These are phyloP conservation scores for Dictyophora rubrovolvata DNA, from an alignment of 768 basidiomycete species.

Conservation along the genomic window DNA sequence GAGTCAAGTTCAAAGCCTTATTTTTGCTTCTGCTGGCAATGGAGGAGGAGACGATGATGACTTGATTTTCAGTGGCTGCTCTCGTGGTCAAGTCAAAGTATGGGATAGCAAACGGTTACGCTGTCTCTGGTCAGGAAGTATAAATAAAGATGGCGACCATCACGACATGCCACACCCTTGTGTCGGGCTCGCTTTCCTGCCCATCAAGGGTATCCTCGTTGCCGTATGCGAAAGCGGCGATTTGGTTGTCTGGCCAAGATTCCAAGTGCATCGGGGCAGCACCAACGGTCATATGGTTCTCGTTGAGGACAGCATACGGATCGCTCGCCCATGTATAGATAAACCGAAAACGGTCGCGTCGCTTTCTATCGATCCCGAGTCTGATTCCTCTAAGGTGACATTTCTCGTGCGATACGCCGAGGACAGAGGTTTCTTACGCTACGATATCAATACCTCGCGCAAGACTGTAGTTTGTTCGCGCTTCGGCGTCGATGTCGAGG, in stretches of 20 bases:
- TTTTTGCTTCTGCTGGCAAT: constrained; percentile 30
- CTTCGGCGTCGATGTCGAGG: constrained; percentile 50
- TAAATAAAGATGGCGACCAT: constrained; percentile 19
- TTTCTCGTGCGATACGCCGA: constrained; percentile 45
- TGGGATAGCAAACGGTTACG: constrained; percentile 44
- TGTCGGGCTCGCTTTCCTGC: constrained; percentile 28
- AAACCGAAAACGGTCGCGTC: constrained; percentile 14
- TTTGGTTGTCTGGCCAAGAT: constrained; percentile 44
- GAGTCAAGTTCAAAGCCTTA: constrained; percentile 45
- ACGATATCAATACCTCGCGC: constrained; percentile 27
- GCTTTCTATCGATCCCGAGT: constrained; percentile 9
- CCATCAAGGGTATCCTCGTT: constrained; percentile 34
- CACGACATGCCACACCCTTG: constrained; percentile 34
- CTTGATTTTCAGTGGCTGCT: constrained; percentile 3
- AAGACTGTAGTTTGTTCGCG: constrained; percentile 23
- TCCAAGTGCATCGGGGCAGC: constrained; percentile 15
- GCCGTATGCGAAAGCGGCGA: constrained; percentile 49
- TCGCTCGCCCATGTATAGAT: not conserved
- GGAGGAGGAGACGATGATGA: constrained; percentile 32
- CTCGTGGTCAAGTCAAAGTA: constrained; percentile 50
- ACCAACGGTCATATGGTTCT: not conserved
- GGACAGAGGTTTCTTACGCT: constrained; percentile 42
- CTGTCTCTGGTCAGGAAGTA: constrained; percentile 58
- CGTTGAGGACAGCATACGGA: not conserved
- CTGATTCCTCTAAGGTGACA: constrained; percentile 12